Evolutionary conservation across 1,284 basidiomycete genomes (phyloP).

Genomic region (Trichosporon asahii): DNA sequence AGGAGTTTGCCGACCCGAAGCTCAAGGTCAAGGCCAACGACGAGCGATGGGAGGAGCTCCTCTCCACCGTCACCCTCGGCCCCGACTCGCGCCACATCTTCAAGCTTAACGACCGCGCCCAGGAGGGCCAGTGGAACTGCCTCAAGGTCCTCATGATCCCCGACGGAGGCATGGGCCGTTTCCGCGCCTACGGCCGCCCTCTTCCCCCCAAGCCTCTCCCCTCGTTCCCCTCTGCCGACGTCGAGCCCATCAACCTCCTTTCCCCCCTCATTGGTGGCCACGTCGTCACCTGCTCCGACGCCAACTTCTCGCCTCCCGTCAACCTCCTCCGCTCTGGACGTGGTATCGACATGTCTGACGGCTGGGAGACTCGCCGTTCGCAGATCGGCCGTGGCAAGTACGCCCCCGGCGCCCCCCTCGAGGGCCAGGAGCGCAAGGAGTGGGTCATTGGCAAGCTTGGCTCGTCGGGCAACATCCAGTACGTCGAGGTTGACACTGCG

Average conservation of each 20-base stretch:
- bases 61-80: slow-evolving; percentile 70
- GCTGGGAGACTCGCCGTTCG: slow-evolving; percentile 96
- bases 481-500: slow-evolving; percentile 86
- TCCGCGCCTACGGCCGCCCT: slow-evolving; percentile 80
- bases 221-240: slow-evolving; percentile 56
- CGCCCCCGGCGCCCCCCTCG: slow-evolving; percentile 26
- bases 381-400: slow-evolving; percentile 64
- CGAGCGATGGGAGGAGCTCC: slow-evolving; percentile 65
- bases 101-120: slow-evolving; percentile 53
- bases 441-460: slow-evolving; percentile 89
- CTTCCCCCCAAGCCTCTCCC: slow-evolving; percentile 54
- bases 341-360: slow-evolving; percentile 90
- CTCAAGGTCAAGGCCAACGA: slow-evolving; percentile 37
- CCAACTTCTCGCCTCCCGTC: slow-evolving; percentile 88
- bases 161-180: slow-evolving; percentile 89
- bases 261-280: slow-evolving; percentile 85
- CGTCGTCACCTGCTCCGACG: slow-evolving; percentile 60
- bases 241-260: slow-evolving; percentile 67
- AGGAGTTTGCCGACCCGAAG: slow-evolving; percentile 47
- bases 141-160: slow-evolving; percentile 94
- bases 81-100: slow-evolving; percentile 85
- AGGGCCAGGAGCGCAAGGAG: slow-evolving; percentile 70
- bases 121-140: slow-evolving; percentile 63
- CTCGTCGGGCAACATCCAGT: slow-evolving; percentile 65
- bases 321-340: slow-evolving; percentile 90